Evolutionary conservation across 305 asterid species (phyloP).

Genomic region (Coffea humblotiana): DNA sequence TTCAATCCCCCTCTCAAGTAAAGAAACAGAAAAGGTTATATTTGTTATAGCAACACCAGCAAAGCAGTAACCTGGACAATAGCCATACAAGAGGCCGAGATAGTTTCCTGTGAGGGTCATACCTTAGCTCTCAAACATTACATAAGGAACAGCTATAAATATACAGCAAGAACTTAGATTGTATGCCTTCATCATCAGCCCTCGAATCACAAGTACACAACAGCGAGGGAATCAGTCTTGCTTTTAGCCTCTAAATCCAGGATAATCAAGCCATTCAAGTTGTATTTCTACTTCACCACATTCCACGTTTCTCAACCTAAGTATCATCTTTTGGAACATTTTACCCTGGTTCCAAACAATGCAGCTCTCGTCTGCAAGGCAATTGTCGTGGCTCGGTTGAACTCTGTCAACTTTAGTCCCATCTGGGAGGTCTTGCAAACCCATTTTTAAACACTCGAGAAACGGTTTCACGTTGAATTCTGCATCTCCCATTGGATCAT

Average conservation of each 20-base stretch:
- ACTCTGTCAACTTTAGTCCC: slow-evolving; percentile 63
- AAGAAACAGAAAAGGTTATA: background rate
- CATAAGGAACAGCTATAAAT: background rate
- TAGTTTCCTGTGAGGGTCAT: background rate
- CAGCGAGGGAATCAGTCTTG: too few relatives aligned
- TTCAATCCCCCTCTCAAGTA: too few relatives aligned
- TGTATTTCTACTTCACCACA: slow-evolving; percentile 66
- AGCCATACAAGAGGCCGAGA: background rate
- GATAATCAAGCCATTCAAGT: slow-evolving; percentile 36
- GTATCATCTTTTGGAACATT: slow-evolving; percentile 70
- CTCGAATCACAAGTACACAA: background rate
- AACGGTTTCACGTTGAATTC: slow-evolving; percentile 48
- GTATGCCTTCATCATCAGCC: background rate
- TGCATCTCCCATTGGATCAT: slow-evolving; percentile 75
- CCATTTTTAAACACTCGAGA: slow-evolving; percentile 52
- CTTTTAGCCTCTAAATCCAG: slow-evolving; percentile 6
- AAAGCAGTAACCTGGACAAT: background rate
- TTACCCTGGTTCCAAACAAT: slow-evolving; percentile 61
- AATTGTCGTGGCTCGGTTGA: slow-evolving; percentile 48
- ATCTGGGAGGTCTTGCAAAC: slow-evolving; percentile 48
- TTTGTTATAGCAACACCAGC: background rate
- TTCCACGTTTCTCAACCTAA: slow-evolving; percentile 58
- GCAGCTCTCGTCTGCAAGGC: slow-evolving; percentile 59
- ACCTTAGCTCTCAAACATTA: background rate
- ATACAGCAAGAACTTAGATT: background rate